A percentile compares a stretch with the other conserved stretches of the same genome.
Evolutionary conservation across 1,139 yeast species (phyloP).

Genomic region (Tardiomyces blankii): DNA sequence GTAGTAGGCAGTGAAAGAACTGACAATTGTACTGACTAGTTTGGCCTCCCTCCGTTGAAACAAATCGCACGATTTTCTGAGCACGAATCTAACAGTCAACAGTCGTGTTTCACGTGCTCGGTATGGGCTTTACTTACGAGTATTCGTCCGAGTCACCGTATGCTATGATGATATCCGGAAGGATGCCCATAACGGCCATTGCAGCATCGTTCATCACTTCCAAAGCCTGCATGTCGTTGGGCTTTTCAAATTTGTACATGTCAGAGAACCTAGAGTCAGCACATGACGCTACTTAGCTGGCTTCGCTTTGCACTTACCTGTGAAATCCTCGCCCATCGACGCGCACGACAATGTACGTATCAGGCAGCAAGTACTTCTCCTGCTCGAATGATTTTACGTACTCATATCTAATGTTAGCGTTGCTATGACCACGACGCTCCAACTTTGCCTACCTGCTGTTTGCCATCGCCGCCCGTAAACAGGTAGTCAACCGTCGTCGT

Average conservation of each 20-base stretch:
- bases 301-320: slow-evolving; percentile 23
- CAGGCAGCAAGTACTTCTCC: slow-evolving; percentile 62
- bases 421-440: not conserved
- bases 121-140: slow-evolving; percentile 25
- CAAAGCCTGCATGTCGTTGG: slow-evolving; percentile 74
- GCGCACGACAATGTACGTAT: slow-evolving; percentile 71
- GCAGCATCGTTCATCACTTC: slow-evolving; percentile 80
- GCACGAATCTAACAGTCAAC: slow-evolving; percentile 34
- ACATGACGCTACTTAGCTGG: slow-evolving; percentile 4
- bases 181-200: slow-evolving; percentile 41
- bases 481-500: too few species aligned
- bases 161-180: slow-evolving; percentile 68
- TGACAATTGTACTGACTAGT: slow-evolving; percentile 68
- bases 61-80: slow-evolving; percentile 48
- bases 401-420: slow-evolving; percentile 73
- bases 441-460: not conserved
- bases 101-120: too few species aligned
- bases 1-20: slow-evolving; percentile 72
- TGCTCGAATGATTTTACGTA: slow-evolving; percentile 77
- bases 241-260: slow-evolving; percentile 65
- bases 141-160: slow-evolving; percentile 97
- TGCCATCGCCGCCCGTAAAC: not conserved
- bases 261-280: slow-evolving; percentile 38
- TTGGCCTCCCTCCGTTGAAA: slow-evolving; percentile 79
- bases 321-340: slow-evolving; percentile 95